Percentiles rank a stretch among this genome's conserved stretches.
These are phyloP conservation scores for Phytopythium ostracodes DNA, from an alignment of 352 stramenopile species.

Conservation along the genomic window DNA sequence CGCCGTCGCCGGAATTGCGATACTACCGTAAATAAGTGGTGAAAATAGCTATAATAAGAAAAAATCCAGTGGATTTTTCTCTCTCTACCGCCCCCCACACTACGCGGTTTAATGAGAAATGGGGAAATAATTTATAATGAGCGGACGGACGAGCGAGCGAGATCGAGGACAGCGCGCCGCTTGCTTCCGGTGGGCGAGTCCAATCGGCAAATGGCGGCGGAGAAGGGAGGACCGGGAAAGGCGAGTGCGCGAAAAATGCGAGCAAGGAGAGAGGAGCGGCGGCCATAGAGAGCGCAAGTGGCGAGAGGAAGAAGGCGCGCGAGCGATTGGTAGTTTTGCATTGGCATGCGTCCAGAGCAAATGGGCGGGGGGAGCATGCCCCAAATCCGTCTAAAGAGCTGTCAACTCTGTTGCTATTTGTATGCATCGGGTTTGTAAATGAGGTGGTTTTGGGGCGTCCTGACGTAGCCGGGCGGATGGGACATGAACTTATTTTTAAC, in stretches of 20 bases:
- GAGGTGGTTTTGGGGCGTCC: neutral
- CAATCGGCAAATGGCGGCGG: neutral
- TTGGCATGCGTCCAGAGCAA: neutral
- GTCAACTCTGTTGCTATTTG: neutral
- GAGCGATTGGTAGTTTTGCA: neutral
- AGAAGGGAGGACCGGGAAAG: neutral
- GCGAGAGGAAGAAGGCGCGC: too few species aligned
- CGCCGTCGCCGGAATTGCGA: too few species aligned
- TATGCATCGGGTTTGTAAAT: neutral
- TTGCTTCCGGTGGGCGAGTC: neutral
- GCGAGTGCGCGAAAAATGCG: neutral
- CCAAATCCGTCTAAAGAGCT: neutral
- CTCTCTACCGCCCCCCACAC: too few species aligned
- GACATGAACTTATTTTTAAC: conserved; percentile 1
- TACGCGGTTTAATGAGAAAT: neutral
- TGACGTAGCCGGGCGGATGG: neutral
- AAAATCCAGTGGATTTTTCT: neutral
- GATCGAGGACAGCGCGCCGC: too few species aligned
- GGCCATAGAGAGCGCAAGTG: too few species aligned
- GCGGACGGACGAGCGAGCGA: too few species aligned
- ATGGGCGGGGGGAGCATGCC: neutral
- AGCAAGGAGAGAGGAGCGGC: too few species aligned
- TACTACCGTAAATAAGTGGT: neutral
- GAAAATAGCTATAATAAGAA: neutral
- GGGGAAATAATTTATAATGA: neutral